Percentiles rank a stretch among this genome's conserved stretches.
Evolutionary conservation across 805 yeast species (phyloP).

Genomic region (Pichia eremophila): DNA sequence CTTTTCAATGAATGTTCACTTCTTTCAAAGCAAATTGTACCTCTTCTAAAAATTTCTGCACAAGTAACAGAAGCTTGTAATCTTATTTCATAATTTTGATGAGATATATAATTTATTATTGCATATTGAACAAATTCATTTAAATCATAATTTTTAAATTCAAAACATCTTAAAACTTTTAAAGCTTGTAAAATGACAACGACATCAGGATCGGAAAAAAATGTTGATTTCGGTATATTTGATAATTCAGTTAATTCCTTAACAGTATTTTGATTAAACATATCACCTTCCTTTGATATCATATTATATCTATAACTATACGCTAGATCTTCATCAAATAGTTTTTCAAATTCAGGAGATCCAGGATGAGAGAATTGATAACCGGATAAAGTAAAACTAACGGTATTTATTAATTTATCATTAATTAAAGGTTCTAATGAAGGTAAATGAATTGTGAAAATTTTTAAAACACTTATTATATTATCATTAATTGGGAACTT

Average conservation of each 20-base stretch:
- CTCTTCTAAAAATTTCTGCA: constrained; percentile 63
- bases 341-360: constrained; percentile 57
- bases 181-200: constrained; percentile 65
- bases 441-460: constrained; percentile 65
- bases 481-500: constrained; percentile 78
- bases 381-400: constrained; percentile 75
- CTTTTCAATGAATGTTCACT: constrained; percentile 74
- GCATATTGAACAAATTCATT: constrained; percentile 84
- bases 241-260: constrained; percentile 16
- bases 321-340: constrained; percentile 58
- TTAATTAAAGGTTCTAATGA: constrained; percentile 68
- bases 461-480: constrained; percentile 65
- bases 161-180: constrained; percentile 64
- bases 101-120: constrained; percentile 75
- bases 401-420: constrained; percentile 56
- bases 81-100: constrained; percentile 69
- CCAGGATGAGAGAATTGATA: constrained; percentile 78
- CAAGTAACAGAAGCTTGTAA: constrained; percentile 80
- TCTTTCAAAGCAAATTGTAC: constrained; percentile 76
- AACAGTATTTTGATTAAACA: constrained; percentile 10
- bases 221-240: constrained; percentile 14
- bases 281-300: constrained; percentile 59
- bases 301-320: constrained; percentile 67
- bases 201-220: constrained; percentile 24
- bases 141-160: constrained; percentile 65